These are phyloP conservation scores for Suillus sp. DNA, from an alignment of 768 basidiomycete species.

Conservation along the genomic window DNA sequence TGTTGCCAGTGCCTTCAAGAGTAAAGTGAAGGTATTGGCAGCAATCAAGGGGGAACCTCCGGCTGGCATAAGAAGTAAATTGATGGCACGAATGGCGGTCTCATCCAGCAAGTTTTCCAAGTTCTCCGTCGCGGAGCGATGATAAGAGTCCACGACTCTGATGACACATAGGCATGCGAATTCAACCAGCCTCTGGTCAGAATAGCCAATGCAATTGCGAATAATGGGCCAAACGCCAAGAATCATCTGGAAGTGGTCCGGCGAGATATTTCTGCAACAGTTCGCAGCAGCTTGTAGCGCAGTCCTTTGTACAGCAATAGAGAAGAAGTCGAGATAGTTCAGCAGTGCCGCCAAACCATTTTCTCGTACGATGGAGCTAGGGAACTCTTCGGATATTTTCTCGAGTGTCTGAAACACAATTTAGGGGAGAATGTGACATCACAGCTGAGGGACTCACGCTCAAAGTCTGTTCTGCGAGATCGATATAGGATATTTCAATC, in stretches of 20 bases:
- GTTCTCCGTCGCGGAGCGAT: slow-evolving; percentile 81
- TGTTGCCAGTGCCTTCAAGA: slow-evolving; percentile 85
- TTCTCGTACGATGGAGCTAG: slow-evolving; percentile 93
- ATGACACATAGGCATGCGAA: slow-evolving; percentile 95
- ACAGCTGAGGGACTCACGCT: slow-evolving; percentile 64
- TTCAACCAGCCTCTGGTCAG: slow-evolving; percentile 97
- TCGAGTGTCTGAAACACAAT: slow-evolving; percentile 75
- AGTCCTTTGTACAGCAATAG: slow-evolving; percentile 94
- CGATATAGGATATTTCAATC: slow-evolving; percentile 96
- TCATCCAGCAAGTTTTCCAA: slow-evolving; percentile 84
- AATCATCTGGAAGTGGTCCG: slow-evolving; percentile 90
- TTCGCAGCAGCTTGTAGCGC: slow-evolving; percentile 96
- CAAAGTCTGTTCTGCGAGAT: slow-evolving; percentile 96
- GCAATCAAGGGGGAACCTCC: slow-evolving; percentile 87
- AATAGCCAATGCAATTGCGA: slow-evolving; percentile 86
- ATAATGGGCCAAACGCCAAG: slow-evolving; percentile 91
- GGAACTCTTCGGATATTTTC: slow-evolving; percentile 98
- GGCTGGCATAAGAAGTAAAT: slow-evolving; percentile 80
- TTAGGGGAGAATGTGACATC: slow-evolving; percentile 18
- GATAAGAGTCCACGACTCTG: slow-evolving; percentile 89
- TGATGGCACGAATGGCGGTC: slow-evolving; percentile 80
- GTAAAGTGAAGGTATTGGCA: slow-evolving; percentile 82
- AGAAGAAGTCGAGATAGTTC: slow-evolving; percentile 98
- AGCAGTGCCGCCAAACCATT: slow-evolving; percentile 91
- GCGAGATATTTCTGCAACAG: slow-evolving; percentile 89